Evolutionary conservation across 345 rosid genomes (phyloP).

Genomic region (Corchorus olitorius): DNA sequence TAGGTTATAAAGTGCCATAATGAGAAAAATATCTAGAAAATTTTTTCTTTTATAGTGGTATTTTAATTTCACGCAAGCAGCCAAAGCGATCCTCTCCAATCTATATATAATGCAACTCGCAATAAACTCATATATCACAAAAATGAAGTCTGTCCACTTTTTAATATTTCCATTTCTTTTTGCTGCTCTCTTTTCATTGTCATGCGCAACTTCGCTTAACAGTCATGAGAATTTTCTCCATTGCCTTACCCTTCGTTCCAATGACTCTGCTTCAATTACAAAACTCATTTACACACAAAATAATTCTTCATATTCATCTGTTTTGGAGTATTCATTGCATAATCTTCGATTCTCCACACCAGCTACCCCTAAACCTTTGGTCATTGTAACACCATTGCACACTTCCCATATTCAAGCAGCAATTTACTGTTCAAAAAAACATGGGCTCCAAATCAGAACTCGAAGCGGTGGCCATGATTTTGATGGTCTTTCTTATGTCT

Average conservation of each 20-base stretch:
- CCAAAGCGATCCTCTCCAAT: no score
- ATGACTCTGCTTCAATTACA: not conserved
- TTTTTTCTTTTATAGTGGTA: no score
- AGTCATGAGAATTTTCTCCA: not conserved
- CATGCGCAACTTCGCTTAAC: not conserved
- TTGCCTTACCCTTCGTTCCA: not conserved
- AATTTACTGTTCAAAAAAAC: not conserved
- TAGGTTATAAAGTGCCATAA: no score
- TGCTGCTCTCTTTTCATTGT: not conserved
- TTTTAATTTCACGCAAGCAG: no score
- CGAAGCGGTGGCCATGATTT: slow-evolving; percentile 11
- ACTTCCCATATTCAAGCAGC: slow-evolving; percentile 1
- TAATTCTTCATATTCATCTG: not conserved
- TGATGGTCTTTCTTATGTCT: not conserved
- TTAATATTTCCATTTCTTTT: no score
- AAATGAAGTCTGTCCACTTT: no score
- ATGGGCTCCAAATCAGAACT: not conserved
- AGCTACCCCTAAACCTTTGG: not conserved
- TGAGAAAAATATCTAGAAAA: no score
- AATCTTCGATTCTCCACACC: not conserved
- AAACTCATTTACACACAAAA: no score
- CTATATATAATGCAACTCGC: no score
- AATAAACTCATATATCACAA: no score
- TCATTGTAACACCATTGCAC: not conserved
- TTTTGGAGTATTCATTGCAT: not conserved